Conservation (phyloP, 176 grass and related monocot species). For the Oryza meridionalis region DNA sequence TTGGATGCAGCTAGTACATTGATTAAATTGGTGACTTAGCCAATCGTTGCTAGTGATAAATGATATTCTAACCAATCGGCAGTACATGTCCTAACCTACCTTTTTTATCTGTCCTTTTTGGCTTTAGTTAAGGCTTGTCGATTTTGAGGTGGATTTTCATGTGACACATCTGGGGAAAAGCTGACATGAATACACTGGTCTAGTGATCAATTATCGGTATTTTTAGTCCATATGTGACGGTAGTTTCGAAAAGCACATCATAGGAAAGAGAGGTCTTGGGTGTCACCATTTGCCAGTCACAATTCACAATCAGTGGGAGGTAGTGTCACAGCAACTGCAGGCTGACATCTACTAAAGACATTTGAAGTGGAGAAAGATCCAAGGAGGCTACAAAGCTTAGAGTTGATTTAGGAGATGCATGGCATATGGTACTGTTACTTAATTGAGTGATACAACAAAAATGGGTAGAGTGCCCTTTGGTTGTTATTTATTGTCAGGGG, state of each 20-base stretch:
- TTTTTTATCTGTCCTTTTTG: constrained; percentile 29
- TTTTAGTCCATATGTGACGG: neutral
- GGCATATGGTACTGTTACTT: constrained; percentile 10
- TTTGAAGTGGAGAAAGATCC: constrained; percentile 10
- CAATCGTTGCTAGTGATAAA: constrained; percentile 33
- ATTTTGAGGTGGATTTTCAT: constrained; percentile 28
- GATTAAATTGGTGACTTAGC: constrained; percentile 31
- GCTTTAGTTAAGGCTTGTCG: constrained; percentile 29
- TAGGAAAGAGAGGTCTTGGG: neutral
- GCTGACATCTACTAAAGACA: neutral
- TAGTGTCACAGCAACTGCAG: neutral
- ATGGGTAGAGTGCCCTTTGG: constrained; percentile 10
- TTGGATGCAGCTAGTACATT: neutral
- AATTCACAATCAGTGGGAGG: neutral
- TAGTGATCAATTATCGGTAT: neutral
- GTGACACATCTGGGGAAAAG: neutral
- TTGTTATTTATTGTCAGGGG: neutral
- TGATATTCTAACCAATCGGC: constrained; percentile 31
- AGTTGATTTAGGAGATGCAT: constrained; percentile 24
- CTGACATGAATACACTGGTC: neutral
- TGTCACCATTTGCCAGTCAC: neutral
- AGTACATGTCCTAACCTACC: constrained; percentile 31
- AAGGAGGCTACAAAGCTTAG: neutral
- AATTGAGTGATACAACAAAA: neutral
- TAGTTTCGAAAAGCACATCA: neutral